Conservation (phyloP, 2,329 filamentous ascomycete species). For the Scedosporium apiospermum region DNA sequence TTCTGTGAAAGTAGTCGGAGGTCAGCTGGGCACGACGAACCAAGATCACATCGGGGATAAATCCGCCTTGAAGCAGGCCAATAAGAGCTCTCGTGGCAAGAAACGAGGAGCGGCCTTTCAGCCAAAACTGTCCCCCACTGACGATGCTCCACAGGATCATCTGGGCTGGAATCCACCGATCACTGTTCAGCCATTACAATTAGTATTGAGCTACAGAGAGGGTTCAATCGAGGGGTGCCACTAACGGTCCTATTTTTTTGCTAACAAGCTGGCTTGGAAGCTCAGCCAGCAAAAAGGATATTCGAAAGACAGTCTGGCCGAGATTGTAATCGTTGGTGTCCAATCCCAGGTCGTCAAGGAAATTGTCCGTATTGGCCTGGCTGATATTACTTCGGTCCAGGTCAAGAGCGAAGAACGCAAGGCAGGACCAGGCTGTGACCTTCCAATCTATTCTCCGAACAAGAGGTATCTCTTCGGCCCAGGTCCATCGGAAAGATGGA, state of each 20-base stretch:
- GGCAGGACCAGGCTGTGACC: conserved; percentile 12
- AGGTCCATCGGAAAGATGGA: conserved; percentile 22
- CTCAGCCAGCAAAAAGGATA: conserved; percentile 41
- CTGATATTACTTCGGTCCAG: conserved; percentile 16
- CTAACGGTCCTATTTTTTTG: conserved; percentile 37
- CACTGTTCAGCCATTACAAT: conserved; percentile 31
- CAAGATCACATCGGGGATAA: conserved; percentile 23
- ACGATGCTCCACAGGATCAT: conserved; percentile 27
- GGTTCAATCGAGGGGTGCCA: conserved; percentile 31
- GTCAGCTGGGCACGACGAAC: background rate
- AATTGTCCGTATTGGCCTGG: conserved; percentile 16
- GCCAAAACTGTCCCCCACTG: conserved; percentile 26
- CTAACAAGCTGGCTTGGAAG: conserved; percentile 42
- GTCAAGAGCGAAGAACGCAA: conserved; percentile 17
- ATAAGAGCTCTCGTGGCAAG: conserved; percentile 26
- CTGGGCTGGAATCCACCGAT: conserved; percentile 38
- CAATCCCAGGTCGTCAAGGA: conserved; percentile 16
- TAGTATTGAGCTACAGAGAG: conserved; percentile 30
- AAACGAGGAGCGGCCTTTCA: conserved; percentile 27
- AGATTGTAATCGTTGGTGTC: conserved; percentile 34
- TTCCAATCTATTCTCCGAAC: conserved; percentile 19
- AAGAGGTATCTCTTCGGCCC: conserved; percentile 20
- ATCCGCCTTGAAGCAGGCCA: conserved; percentile 33
- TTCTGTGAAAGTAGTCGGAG: no score
- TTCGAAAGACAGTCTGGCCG: conserved; percentile 38